Evolutionary conservation across 2,329 filamentous ascomycete species (phyloP), one percentile per base, ranked within the genome.

Genomic region (Exophiala sideris): DNA sequence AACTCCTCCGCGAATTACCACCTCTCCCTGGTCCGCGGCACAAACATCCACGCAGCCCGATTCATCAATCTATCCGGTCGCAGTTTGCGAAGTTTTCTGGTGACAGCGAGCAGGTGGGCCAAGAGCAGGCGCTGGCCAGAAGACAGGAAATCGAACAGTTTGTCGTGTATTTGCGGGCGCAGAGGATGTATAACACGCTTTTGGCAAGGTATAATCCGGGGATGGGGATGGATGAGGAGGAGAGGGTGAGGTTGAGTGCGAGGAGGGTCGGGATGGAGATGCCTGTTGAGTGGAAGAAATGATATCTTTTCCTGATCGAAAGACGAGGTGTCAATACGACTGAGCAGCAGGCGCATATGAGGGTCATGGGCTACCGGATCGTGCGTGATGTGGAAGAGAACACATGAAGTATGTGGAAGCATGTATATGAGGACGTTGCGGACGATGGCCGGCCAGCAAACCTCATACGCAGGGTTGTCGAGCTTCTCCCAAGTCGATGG

Each of bases 201-300:
- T 71, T 97, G 35, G 91, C 96, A 73, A 81, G 91, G 64, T 97
- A 99, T 73, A 97, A 97, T 71, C 91, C 91, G 0, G 91, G 91
- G 14, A 89, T 95, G 84, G 82, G 83, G 62, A 89, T 96, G 86
- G 84, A 87, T 68, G 85, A 95, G 72, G 79, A 85, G 68, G 91
- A 97, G 76, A 80, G 89, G 57, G 85, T 96, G 39, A 76, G 89
- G 54, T 75, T 96, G 75, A 88, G 88, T 50, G 94, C 94, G 7
- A 78, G 90, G 72, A 83, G 89, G 68, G 91, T 97, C 38, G 94
- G 92, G 14, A 90, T 96, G 87, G 81, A 96, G 71, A 69, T 97
- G 71, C 92, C 92, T 0, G 70, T 81, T 47, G 50, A 52, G 36
- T 60, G 48, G 54, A 48, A 52, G 48, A 21, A 46, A 50, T 49